These are phyloP conservation scores for Globisporangium recalcitrans DNA, from an alignment of 352 stramenopile genomes.

Conservation along the genomic window DNA sequence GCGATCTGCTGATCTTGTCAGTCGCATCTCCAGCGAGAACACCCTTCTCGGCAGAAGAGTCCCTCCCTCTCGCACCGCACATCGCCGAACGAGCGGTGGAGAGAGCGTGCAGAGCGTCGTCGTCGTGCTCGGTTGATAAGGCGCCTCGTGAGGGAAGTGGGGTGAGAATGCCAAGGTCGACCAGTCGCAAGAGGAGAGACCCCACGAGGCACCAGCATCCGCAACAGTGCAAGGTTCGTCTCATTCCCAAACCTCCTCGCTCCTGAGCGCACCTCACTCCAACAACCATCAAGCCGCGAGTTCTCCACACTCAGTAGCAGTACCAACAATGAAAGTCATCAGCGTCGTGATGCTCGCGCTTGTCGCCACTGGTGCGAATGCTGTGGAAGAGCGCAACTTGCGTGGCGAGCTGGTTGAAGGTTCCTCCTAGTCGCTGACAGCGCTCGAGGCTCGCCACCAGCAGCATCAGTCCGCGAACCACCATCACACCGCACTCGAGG, in stretches of 20 bases:
- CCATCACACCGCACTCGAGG: not conserved
- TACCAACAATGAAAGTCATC: not conserved
- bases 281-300: too few relatives aligned
- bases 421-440: too few relatives aligned
- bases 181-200: not conserved
- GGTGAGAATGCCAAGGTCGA: too few relatives aligned
- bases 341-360: not conserved
- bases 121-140: not conserved
- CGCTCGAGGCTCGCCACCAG: too few relatives aligned
- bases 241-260: not conserved
- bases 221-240: too few relatives aligned
- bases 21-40: not conserved
- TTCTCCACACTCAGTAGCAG: not conserved
- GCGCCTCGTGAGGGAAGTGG: not conserved
- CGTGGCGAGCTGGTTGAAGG: not conserved
- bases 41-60: not conserved
- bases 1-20: too few relatives aligned
- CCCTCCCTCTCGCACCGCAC: too few relatives aligned
- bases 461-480: too few relatives aligned
- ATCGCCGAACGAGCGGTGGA: not conserved
- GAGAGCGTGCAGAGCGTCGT: not conserved
- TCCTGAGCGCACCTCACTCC: not conserved
- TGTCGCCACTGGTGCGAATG: not conserved
- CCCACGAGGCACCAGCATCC: not conserved
- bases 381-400: not conserved